Evolutionary conservation across 257 asterid species (phyloP), one percentile per base, ranked within the genome.

Genomic region (Asclepias syriaca): DNA sequence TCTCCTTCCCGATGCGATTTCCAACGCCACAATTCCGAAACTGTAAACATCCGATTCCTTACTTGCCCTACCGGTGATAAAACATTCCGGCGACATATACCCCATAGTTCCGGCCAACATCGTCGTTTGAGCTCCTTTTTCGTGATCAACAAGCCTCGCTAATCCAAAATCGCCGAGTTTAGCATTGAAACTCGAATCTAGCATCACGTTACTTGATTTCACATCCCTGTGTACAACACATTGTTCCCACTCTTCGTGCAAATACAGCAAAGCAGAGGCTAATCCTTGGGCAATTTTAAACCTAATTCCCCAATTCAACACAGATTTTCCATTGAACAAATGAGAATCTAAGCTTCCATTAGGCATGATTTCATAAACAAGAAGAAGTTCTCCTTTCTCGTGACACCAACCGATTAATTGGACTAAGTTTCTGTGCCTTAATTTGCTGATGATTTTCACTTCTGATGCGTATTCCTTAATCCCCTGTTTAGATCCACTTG

Each of bases 361-460:
- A 0, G 84, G 84, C 76, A 78, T 22, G 66, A 77, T 64, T 19
- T 87, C 89, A 5, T 84, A 84, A 66, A 81, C 89, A 15, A 87
- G 85, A 0, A 84, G 74, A 0, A 87, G 70, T 40, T 87, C 83
- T 2, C 67, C 32, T 55, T 53, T 76, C 22, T 85, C 85, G 2
- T 83, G 89, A 49, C 92, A 83, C 92, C 92, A 87, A 4, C 92
- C 92, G 2, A 83, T 56, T 9, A 87, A 86, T 68, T 81, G 84
- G 39, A 87, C 92, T 16, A 84, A 48, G 65, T 87, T 87, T 69
- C 80, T 68, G 27, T 87, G 93, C 55, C 87, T 74, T 48, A 87
- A 66, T 50, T 61, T 69, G 16, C 90, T 82, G 55, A 87, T 87
- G 58, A 82, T 85, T 82, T 69, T 85, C 63, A 87, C 88, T 78